Percentiles rank a stretch among this genome's conserved stretches.
Conservation (phyloP, 805 yeast genomes). For the Myxozyma nipponensis region DNA sequence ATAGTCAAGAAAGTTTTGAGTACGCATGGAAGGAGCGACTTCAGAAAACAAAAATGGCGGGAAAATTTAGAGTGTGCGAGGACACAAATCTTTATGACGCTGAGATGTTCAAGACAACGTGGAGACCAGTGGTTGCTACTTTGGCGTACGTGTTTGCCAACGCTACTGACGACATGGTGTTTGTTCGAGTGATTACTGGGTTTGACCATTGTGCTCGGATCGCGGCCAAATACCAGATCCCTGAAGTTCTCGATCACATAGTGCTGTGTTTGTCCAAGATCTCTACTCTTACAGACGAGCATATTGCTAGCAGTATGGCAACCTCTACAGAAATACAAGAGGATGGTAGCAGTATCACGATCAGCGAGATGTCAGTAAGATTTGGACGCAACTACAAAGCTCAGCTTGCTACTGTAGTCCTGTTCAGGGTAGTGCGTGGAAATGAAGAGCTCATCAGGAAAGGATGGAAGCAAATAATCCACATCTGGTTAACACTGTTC, state of each 20-base stretch:
- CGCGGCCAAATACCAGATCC: constrained; percentile 60
- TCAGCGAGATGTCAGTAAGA: constrained; percentile 74
- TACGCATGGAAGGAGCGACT: constrained; percentile 49
- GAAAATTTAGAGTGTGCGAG: constrained; percentile 21
- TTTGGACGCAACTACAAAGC: constrained; percentile 91
- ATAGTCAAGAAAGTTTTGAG: constrained; percentile 88
- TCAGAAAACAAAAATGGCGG: constrained; percentile 30
- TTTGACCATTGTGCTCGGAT: constrained; percentile 80
- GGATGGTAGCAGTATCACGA: constrained; percentile 55
- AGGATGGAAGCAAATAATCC: constrained; percentile 60
- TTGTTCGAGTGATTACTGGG: constrained; percentile 80
- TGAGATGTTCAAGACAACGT: constrained; percentile 61
- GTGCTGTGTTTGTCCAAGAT: constrained; percentile 63
- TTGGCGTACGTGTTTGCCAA: constrained; percentile 75
- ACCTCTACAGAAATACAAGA: constrained; percentile 43
- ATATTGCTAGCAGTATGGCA: constrained; percentile 29
- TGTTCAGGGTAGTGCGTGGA: constrained; percentile 70
- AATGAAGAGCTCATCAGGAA: constrained; percentile 47
- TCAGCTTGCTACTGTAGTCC: constrained; percentile 79
- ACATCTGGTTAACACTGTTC: constrained; percentile 59
- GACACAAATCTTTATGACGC: constrained; percentile 55
- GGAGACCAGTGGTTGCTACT: constrained; percentile 64
- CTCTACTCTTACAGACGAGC: constrained; percentile 55
- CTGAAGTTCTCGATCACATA: constrained; percentile 58
- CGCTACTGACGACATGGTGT: constrained; percentile 85